A percentile compares a stretch with the other conserved stretches of the same genome.
Evolutionary conservation across 495 filamentous ascomycete genomes (phyloP).

Genomic region (Trichoderma orchidacearum): DNA sequence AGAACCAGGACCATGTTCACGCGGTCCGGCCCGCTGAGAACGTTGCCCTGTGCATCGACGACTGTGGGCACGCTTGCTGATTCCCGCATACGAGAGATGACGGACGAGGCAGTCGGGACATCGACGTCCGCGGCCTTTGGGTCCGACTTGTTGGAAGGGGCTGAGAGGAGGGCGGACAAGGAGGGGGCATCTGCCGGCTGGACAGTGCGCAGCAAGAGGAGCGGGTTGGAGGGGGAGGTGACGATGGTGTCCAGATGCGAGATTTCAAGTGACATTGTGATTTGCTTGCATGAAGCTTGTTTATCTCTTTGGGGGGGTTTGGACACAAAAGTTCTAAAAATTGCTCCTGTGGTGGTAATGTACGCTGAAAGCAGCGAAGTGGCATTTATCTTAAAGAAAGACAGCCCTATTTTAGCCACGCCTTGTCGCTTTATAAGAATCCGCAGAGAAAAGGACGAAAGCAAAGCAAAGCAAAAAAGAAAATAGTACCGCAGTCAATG

Average conservation of each 20-base stretch:
- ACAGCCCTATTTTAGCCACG: no score
- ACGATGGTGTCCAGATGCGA: background rate
- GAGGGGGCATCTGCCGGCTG: background rate
- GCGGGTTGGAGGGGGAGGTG: background rate
- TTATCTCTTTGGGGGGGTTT: no score
- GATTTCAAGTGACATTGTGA: background rate
- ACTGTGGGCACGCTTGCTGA: background rate
- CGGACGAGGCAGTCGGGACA: background rate
- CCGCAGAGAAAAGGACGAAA: no score
- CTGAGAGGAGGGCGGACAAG: background rate
- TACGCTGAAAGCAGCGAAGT: no score
- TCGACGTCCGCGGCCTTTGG: background rate
- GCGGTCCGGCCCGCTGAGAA: background rate
- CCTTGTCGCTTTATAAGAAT: no score
- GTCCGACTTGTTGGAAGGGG: background rate
- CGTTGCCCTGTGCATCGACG: background rate
- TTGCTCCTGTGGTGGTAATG: no score
- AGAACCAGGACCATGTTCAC: slow-evolving; percentile 2
- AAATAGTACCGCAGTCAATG: no score
- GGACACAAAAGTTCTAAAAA: no score
- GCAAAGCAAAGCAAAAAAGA: no score
- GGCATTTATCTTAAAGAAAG: no score
- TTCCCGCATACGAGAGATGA: background rate
- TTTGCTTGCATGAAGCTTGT: background rate
- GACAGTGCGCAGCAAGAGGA: background rate